Evolutionary conservation across 1,284 basidiomycete species (phyloP).

Genomic region (Golubevia sp.): DNA sequence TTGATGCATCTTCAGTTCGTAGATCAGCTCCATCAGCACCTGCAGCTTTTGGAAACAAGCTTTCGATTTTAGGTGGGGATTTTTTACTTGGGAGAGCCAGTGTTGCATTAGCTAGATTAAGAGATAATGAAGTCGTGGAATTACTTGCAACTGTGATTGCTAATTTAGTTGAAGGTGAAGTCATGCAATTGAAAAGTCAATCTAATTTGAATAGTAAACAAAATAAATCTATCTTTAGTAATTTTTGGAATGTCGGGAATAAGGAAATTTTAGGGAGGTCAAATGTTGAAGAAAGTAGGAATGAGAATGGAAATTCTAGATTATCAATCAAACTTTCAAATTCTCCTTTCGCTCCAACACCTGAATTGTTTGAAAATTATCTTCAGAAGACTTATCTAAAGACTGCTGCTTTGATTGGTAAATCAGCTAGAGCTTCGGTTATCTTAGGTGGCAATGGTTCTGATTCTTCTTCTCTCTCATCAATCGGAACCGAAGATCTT

Average conservation of each 20-base stretch:
- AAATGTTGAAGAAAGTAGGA: too few relatives aligned
- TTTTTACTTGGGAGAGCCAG: constrained; percentile 91
- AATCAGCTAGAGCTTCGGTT: constrained; percentile 83
- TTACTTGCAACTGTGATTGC: constrained; percentile 88
- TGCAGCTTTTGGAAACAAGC: constrained; percentile 89
- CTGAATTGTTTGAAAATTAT: constrained; percentile 80
- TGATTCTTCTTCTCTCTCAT: constrained; percentile 62
- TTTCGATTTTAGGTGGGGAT: constrained; percentile 90
- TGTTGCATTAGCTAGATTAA: constrained; percentile 82
- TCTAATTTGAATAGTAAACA: background rate
- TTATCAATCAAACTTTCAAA: background rate
- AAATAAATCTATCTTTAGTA: too few relatives aligned
- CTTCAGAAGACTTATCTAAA: constrained; percentile 94
- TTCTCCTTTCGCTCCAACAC: constrained; percentile 43
- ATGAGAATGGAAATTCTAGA: background rate
- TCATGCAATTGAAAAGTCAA: constrained; percentile 73
- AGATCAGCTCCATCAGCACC: constrained; percentile 83
- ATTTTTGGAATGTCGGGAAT: too few relatives aligned
- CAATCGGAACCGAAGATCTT: constrained; percentile 9
- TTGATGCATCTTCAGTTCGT: constrained; percentile 82
- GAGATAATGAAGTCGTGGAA: constrained; percentile 87
- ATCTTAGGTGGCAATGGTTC: constrained; percentile 80
- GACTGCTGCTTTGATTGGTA: constrained; percentile 94
- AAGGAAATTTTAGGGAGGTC: too few relatives aligned
- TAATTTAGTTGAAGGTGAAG: constrained; percentile 95